Conservation (phyloP, 2,329 filamentous ascomycete genomes). For the Colletotrichum sansevieriae region DNA sequence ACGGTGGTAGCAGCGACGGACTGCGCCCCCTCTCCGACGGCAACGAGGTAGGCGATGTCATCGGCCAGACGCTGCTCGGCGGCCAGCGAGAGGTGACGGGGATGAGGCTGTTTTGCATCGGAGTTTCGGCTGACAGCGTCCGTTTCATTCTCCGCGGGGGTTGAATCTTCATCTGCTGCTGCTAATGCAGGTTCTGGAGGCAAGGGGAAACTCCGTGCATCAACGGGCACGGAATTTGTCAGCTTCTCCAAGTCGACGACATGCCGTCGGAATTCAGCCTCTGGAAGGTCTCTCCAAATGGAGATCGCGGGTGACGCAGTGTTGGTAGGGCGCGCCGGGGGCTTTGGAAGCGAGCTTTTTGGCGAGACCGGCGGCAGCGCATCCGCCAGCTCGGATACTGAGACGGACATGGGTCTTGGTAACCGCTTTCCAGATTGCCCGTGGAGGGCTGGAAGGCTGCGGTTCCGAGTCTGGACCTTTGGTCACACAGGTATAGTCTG, state of each 20-base stretch:
- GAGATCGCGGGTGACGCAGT: constrained; percentile 35
- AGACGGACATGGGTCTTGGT: constrained; percentile 22
- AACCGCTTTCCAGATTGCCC: background rate
- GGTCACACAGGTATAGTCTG: too few species aligned
- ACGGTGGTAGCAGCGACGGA: constrained; percentile 41
- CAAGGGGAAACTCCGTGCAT: constrained; percentile 25
- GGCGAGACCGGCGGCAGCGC: constrained; percentile 4
- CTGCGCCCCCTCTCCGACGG: constrained; percentile 42
- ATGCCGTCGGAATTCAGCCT: constrained; percentile 32
- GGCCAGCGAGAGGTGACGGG: constrained; percentile 21
- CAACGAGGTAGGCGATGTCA: constrained; percentile 38
- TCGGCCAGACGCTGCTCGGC: constrained; percentile 39
- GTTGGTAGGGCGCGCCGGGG: constrained; percentile 4
- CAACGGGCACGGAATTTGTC: constrained; percentile 40
- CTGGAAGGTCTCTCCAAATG: constrained; percentile 37
- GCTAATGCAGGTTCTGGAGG: background rate
- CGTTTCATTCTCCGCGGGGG: background rate
- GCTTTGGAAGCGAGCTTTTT: background rate
- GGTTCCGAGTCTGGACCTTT: too few species aligned
- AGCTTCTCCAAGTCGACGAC: constrained; percentile 38
- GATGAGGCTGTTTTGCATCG: background rate
- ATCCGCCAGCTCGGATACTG: constrained; percentile 3
- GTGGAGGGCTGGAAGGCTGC: background rate
- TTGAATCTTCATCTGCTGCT: background rate
- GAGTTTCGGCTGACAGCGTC: constrained; percentile 2